Percentiles rank a stretch among this genome's conserved stretches.
These are phyloP conservation scores for Penicillium dipodomyicola DNA, from an alignment of 495 filamentous ascomycete genomes.

Conservation along the genomic window DNA sequence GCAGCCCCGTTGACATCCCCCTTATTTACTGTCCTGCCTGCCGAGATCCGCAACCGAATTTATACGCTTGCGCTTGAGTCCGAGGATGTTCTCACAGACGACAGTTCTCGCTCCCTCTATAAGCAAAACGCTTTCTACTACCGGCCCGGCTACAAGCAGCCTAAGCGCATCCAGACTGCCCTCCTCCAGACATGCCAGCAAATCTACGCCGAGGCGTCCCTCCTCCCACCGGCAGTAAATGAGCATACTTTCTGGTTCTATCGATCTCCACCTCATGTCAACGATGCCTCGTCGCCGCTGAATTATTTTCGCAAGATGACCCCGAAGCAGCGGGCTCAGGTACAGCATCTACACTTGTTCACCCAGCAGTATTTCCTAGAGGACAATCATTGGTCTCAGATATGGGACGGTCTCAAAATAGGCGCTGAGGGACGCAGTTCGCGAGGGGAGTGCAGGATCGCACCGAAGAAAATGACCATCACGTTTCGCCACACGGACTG, in stretches of 20 bases:
- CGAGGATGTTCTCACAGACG: constrained; percentile 3
- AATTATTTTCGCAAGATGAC: constrained; percentile 16
- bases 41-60: constrained; percentile 19
- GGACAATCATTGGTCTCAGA: constrained; percentile 5
- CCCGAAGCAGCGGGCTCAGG: constrained; percentile 15
- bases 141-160: constrained; percentile 21
- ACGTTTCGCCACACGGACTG: constrained; percentile 20
- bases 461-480: constrained; percentile 17
- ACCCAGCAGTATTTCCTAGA: constrained; percentile 17
- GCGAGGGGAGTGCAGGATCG: constrained; percentile 10
- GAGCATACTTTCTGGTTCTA: constrained; percentile 23
- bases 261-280: constrained; percentile 17
- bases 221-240: constrained; percentile 18
- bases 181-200: constrained; percentile 24
- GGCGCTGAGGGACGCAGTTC: not conserved
- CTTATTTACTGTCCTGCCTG: constrained; percentile 11
- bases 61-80: constrained; percentile 15
- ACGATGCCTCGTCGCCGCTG: constrained; percentile 10
- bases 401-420: constrained; percentile 5
- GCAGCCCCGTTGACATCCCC: constrained; percentile 11
- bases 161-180: constrained; percentile 15
- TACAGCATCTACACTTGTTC: constrained; percentile 14
- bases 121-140: constrained; percentile 18
- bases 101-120: constrained; percentile 1
- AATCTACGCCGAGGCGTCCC: constrained; percentile 21